A percentile compares a stretch with the other conserved stretches of the same genome.
Conservation (phyloP, 768 basidiomycete genomes). For the Leccinum variicolor region DNA sequence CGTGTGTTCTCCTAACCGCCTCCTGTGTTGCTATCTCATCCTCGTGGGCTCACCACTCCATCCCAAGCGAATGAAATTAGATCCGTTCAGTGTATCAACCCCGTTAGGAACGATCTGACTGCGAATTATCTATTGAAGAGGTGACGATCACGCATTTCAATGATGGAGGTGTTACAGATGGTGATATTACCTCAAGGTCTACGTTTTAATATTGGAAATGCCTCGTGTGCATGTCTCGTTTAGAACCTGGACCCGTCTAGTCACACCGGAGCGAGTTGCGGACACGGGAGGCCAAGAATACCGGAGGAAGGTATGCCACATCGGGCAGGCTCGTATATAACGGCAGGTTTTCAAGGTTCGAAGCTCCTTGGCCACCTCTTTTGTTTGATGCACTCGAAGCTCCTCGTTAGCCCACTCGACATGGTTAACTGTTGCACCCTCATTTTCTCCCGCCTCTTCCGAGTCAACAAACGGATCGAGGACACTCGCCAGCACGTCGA, state of each 20-base stretch:
- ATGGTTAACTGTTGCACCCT: conserved; percentile 27
- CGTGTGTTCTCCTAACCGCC: conserved; percentile 20
- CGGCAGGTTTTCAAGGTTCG: conserved; percentile 1
- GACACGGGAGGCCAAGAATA: conserved; percentile 9
- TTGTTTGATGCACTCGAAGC: conserved; percentile 24
- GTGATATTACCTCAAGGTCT: conserved; percentile 34
- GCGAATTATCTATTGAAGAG: conserved; percentile 22
- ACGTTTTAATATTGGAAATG: conserved; percentile 23
- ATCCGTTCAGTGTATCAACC: conserved; percentile 13
- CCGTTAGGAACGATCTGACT: conserved; percentile 28
- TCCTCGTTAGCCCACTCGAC: conserved; percentile 15
- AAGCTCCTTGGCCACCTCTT: conserved; percentile 10
- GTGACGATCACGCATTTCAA: conserved; percentile 33
- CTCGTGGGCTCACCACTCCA: conserved; percentile 26
- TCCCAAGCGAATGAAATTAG: conserved; percentile 18
- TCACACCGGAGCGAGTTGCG: conserved; percentile 18
- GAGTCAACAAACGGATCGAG: conserved; percentile 14
- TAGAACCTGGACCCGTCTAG: conserved; percentile 12
- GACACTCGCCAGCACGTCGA: conserved; percentile 20
- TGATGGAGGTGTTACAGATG: conserved; percentile 21
- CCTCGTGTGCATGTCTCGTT: conserved; percentile 28
- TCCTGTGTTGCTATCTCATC: conserved; percentile 31
- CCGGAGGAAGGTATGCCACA: conserved; percentile 18
- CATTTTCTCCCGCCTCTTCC: conserved; percentile 22
- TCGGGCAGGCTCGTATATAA: conserved; percentile 24